These are phyloP conservation scores for Lodderomyces parapsilosis DNA, from an alignment of 1,139 yeast genomes.

Conservation along the genomic window DNA sequence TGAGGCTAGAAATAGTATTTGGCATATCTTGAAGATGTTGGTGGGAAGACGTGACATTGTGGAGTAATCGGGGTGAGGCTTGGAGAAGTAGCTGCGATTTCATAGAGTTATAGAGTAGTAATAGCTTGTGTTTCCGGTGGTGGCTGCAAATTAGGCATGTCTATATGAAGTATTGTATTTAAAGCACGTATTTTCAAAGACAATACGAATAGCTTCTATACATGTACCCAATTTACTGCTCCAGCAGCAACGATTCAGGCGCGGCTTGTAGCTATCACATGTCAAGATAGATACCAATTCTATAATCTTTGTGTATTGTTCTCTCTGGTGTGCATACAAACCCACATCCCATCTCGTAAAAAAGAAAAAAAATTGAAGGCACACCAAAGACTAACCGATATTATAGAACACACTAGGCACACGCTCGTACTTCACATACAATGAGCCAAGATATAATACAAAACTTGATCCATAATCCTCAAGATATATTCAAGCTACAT, in stretches of 20 bases:
- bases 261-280: no score
- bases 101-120: background rate
- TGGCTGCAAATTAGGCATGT: no score
- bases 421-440: background rate
- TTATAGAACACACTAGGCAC: background rate
- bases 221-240: no score
- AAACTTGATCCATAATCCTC: slow-evolving; percentile 22
- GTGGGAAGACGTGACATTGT: background rate
- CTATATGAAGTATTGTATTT: no score
- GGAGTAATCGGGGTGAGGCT: no score
- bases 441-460: slow-evolving; percentile 18
- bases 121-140: no score
- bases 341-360: slow-evolving; percentile 6
- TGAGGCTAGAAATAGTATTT: slow-evolving; percentile 17
- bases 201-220: no score
- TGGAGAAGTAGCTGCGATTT: no score
- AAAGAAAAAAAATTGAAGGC: slow-evolving; percentile 4
- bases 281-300: no score
- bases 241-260: no score
- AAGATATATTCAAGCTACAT: slow-evolving; percentile 25
- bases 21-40: slow-evolving; percentile 9
- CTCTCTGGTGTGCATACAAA: background rate
- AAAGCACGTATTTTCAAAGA: no score
- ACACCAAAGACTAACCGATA: slow-evolving; percentile 5
- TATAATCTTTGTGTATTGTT: background rate